Evolutionary conservation across 441 rosid species (phyloP).

Genomic region (Gossypium armourianum): DNA sequence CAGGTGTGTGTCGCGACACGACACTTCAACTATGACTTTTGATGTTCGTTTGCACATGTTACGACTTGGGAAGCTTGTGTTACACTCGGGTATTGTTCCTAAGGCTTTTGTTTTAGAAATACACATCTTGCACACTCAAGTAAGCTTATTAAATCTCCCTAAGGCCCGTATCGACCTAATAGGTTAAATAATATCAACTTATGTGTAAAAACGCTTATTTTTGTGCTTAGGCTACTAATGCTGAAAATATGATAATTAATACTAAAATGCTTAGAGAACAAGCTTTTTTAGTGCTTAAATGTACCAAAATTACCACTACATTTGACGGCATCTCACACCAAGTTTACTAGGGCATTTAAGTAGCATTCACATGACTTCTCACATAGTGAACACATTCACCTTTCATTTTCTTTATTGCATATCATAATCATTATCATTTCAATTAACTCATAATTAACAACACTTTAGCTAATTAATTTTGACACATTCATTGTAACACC

Average conservation of each 20-base stretch:
- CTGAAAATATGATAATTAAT: not conserved
- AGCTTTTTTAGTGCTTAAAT: not conserved
- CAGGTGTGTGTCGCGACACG: not conserved
- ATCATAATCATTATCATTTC: not conserved
- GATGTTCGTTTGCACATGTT: not conserved
- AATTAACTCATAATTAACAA: not conserved
- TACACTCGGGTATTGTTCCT: not conserved
- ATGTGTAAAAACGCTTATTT: not conserved
- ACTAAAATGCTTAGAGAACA: not conserved
- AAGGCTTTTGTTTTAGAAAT: not conserved
- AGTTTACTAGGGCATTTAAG: not conserved
- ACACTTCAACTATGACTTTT: not conserved
- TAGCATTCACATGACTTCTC: not conserved
- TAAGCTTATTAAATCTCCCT: not conserved
- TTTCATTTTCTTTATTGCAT: not conserved
- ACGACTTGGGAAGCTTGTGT: not conserved
- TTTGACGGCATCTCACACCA: not conserved
- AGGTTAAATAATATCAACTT: not conserved
- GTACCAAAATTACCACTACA: not conserved
- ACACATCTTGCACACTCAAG: not conserved
- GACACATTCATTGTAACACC: not conserved
- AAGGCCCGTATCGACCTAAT: not conserved
- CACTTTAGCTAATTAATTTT: not conserved
- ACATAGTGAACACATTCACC: not conserved
- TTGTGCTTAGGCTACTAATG: not conserved